These are phyloP conservation scores for Calonectria naviculata DNA, from an alignment of 2,329 filamentous ascomycete species.

Conservation along the genomic window DNA sequence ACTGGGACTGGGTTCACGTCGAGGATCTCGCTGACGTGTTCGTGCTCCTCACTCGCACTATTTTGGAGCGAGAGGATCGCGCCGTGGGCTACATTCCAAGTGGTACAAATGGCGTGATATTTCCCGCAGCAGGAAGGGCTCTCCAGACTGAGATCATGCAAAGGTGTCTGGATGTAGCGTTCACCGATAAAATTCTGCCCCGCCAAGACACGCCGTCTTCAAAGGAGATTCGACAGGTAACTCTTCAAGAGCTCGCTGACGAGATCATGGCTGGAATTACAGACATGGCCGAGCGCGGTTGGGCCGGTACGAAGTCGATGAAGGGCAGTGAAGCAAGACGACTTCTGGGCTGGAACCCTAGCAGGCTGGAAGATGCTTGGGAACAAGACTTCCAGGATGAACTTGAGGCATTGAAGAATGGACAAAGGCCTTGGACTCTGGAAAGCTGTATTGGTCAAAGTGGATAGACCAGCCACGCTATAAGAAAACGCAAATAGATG, in stretches of 20 bases:
- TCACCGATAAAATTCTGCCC: neutral
- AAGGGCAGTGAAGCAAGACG: constrained; percentile 7
- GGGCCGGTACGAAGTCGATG: constrained; percentile 19
- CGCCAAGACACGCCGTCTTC: neutral
- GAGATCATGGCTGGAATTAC: constrained; percentile 15
- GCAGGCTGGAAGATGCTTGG: neutral
- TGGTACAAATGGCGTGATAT: constrained; percentile 6
- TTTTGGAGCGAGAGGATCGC: constrained; percentile 9
- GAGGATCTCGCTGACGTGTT: constrained; percentile 13
- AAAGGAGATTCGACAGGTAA: constrained; percentile 4
- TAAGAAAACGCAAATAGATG: no score
- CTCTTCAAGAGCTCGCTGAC: constrained; percentile 15
- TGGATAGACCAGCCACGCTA: no score
- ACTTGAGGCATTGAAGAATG: neutral
- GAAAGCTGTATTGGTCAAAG: neutral
- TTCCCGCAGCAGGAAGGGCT: neutral
- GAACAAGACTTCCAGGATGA: neutral
- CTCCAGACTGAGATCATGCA: constrained; percentile 8
- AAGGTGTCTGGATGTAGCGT: constrained; percentile 6
- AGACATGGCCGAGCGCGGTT: constrained; percentile 19
- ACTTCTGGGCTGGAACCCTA: constrained; percentile 10
- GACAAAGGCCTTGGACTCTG: neutral
- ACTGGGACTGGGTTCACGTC: constrained; percentile 15
- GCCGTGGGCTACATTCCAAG: constrained; percentile 3
- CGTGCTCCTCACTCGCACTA: neutral